These are phyloP conservation scores for Plasmodium cynomolgi DNA, from an alignment of 169 alveolate genomes.

Conservation along the genomic window DNA sequence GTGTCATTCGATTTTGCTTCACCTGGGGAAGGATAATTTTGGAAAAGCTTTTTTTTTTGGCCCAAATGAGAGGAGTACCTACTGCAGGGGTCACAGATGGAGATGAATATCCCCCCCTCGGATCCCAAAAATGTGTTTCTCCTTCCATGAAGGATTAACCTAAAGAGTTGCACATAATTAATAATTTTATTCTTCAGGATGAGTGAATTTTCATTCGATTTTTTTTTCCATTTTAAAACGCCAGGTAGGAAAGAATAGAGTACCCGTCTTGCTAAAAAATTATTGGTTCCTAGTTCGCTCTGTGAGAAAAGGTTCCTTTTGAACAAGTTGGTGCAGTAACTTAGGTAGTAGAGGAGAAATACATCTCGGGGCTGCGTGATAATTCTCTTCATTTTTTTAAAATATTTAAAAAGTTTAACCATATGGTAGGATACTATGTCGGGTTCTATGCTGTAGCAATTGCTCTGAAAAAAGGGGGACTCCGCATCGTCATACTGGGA, in stretches of 20 bases:
- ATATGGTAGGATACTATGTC: neutral
- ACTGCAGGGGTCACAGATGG: neutral
- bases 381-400: constrained; percentile 2
- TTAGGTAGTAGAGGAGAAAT: constrained; percentile 53
- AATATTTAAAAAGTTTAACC: neutral
- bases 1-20: neutral
- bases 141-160: constrained; percentile 1
- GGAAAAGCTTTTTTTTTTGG: neutral
- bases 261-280: neutral
- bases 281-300: neutral
- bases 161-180: constrained; percentile 14
- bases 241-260: neutral
- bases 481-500: neutral
- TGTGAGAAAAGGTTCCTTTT: constrained; percentile 1
- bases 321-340: neutral
- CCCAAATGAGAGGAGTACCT: neutral
- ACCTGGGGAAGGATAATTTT: neutral
- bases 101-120: neutral
- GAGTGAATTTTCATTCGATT: neutral
- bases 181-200: neutral
- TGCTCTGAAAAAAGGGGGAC: neutral
- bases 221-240: neutral
- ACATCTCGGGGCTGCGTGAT: neutral
- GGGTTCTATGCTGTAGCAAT: neutral
- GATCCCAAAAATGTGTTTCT: neutral